Conservation (phyloP, 345 rosid species). For the Gossypium thurberi region DNA sequence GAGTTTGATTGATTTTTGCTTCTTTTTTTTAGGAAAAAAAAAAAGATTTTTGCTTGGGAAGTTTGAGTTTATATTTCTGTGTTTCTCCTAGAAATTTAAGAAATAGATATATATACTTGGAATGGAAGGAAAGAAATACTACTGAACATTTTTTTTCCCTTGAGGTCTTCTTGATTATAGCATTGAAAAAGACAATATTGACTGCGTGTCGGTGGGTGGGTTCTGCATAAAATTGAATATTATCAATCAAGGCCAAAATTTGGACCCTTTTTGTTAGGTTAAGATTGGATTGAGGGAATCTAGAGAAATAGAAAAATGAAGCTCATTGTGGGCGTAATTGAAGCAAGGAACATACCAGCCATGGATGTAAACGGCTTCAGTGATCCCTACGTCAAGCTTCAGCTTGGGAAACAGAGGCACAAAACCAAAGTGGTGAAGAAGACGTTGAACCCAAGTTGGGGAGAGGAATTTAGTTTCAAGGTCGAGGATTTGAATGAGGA, state of each 20-base stretch:
- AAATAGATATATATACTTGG: too few relatives aligned
- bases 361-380: conserved; percentile 87
- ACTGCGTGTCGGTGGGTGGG: not conserved
- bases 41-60: too few relatives aligned
- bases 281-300: not conserved
- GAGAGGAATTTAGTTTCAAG: conserved; percentile 76
- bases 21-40: too few relatives aligned
- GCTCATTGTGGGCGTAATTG: conserved; percentile 66
- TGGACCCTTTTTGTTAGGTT: too few relatives aligned
- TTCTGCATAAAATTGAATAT: not conserved
- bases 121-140: not conserved
- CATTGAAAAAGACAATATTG: not conserved
- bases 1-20: too few relatives aligned
- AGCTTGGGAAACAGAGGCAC: conserved; percentile 65
- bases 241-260: not conserved
- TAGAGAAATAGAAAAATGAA: conserved; percentile 32
- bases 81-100: too few relatives aligned
- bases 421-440: conserved; percentile 86
- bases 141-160: not conserved
- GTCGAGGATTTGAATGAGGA: conserved; percentile 94
- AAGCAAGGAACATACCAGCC: conserved; percentile 81
- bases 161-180: not conserved
- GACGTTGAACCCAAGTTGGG: conserved; percentile 83
- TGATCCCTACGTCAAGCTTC: conserved; percentile 84
- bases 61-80: too few relatives aligned